Evolutionary conservation across 257 asterid genomes (phyloP).

Genomic region (Primulina huaijiensis): DNA sequence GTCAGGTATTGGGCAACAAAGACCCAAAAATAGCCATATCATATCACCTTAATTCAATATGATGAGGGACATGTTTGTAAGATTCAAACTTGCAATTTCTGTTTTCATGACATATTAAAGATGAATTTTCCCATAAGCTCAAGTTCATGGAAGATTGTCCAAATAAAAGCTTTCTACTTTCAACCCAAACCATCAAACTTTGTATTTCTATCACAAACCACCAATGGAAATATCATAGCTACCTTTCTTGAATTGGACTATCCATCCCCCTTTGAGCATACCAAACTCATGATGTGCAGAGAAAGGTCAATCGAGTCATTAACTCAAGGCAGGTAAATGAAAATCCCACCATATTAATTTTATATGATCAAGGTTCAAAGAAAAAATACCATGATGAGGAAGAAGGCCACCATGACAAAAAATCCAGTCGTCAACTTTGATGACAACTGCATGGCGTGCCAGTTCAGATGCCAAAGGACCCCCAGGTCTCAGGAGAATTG

Average conservation of each 20-base stretch:
- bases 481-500: slow-evolving; percentile 83
- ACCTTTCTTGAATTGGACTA: too few relatives aligned
- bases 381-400: slow-evolving; percentile 85
- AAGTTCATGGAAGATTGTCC: neutral
- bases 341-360: too few relatives aligned
- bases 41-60: neutral
- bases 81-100: too few relatives aligned
- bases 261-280: neutral
- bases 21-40: too few relatives aligned
- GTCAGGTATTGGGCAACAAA: neutral
- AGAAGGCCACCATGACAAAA: slow-evolving; percentile 98
- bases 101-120: neutral
- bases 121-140: too few relatives aligned
- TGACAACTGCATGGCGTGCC: slow-evolving; percentile 75
- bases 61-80: neutral
- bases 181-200: too few relatives aligned
- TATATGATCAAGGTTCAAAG: neutral
- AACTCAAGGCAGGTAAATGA: neutral
- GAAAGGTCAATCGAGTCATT: neutral
- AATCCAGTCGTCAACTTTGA: slow-evolving; percentile 88
- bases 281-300: neutral
- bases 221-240: too few relatives aligned
- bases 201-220: too few relatives aligned
- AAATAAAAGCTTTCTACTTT: neutral
- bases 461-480: slow-evolving; percentile 87